Evolutionary conservation across 1,284 basidiomycete genomes (phyloP), one percentile per base, ranked within the genome.

Genomic region (Waitea zeae): DNA sequence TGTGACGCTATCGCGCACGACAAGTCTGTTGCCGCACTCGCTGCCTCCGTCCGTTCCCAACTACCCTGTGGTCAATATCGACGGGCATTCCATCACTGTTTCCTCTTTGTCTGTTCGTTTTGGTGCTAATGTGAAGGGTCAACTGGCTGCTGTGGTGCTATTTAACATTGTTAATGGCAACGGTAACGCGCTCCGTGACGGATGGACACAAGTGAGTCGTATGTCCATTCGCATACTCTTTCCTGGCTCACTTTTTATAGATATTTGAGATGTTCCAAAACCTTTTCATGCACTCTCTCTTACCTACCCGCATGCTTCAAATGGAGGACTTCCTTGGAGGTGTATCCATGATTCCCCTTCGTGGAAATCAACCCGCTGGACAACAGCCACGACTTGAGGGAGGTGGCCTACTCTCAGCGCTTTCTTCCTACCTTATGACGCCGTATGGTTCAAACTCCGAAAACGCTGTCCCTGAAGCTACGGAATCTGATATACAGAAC

Each of bases 201-300:
- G 93, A 12, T 99, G 95, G 95, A 75, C 70, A 2, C 82, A 86
- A 61, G 84, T 84, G 41, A 39, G 62, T 41, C 5, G 28, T 3
- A 14, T 5, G 5, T 7, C 9, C 34, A 17, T 4, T 30, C 30
- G 17, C 13, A 17, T 30, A 28, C 15, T 24, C n/a, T 35, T 18
- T 29, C 17, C 31, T 15, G 33, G 30, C 7, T 15, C 22, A 31
- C 12, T 22, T 17, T 17, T 26, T 3, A 33, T 50, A 89, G 77
- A 88, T 99, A 38, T 96, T 98, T 47, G 92, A 96, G 53, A 96
- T 98, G 75, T 90, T 96, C 57, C 83, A 93, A 49, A 96, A 90
- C 22, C 62, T 99, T 17, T 98, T 98, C 57, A 58, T 93, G 30
- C 84, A 96, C 51, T 92, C 89, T 3, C 65, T 98, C 18, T 61